phyloP scores from a whole-genome alignment of 768 basidiomycete species.

The Tricholoma bakamatsutake region DNA sequence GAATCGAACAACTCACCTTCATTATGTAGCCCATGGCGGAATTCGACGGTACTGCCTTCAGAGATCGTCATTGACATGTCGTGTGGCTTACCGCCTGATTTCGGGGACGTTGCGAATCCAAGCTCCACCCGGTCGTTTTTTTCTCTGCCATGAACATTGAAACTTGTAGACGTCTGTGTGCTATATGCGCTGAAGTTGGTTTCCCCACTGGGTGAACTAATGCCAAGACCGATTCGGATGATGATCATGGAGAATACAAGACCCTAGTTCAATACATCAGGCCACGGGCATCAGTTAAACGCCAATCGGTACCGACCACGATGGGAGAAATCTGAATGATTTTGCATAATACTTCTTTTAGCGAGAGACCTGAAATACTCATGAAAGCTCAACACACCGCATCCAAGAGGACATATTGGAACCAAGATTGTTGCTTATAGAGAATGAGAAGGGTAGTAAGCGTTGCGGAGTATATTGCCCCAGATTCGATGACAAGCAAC shows the following conservation, averaged over 20 bases:
- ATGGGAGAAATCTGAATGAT: neutral
- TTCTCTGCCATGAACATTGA: neutral
- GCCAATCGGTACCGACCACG: slow-evolving; percentile 5
- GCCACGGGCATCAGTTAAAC: neutral
- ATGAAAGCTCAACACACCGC: slow-evolving; percentile 20
- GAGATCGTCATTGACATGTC: neutral
- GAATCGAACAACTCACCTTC: neutral
- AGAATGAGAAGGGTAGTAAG: slow-evolving; percentile 26
- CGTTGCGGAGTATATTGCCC: slow-evolving; percentile 30
- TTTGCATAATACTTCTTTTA: no score
- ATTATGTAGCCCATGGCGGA: neutral
- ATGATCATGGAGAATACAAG: slow-evolving; percentile 36
- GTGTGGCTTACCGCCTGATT: neutral
- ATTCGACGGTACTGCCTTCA: neutral
- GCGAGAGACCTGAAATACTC: neutral
- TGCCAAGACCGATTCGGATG: slow-evolving; percentile 31
- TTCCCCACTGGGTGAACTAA: slow-evolving; percentile 16
- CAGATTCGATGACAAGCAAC: slow-evolving; percentile 31
- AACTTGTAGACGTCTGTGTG: neutral
- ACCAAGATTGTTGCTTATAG: slow-evolving; percentile 27
- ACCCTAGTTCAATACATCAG: slow-evolving; percentile 9
- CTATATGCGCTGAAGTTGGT: neutral
- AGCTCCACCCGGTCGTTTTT: neutral
- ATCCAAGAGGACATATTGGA: slow-evolving; percentile 31
- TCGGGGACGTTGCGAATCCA: neutral